Base-by-base conservation (phyloP, 1,284 basidiomycete species). In the Tilletia caries region DNA sequence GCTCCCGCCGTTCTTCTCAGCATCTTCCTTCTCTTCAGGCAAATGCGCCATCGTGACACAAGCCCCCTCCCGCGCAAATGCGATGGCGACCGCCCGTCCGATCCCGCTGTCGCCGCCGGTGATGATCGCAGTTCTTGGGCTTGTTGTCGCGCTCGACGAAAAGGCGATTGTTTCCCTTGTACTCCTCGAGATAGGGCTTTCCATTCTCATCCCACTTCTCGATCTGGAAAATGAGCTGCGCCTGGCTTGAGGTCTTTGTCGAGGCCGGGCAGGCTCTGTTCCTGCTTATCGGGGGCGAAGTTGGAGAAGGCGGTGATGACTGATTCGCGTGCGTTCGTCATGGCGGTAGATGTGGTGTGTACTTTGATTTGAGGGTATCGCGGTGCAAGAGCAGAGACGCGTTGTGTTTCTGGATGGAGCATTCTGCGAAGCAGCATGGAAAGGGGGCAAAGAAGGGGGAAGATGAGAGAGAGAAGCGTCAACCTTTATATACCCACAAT, bases 21-120 rank as follows among this genome's bases (percentile, higher is more conserved):
- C 77, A 81, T 91, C 89, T 70, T 86, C 83, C 73, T 88, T 84
- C 82, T 90, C 89, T 74, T 88, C 85, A 4, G 88, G 86, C 1
- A 90, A 85, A 80, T 89, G 87, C 20, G 86, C 86, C 71, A 90
- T 88, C 0, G 88, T 88, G 25, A 90, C 86, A 65, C 88, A 88
- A 13, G 87, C 86, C 1, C 89, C 89, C 78, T 90, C 89, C 15
- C 89, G 85, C 1, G 88, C 88, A 73, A 89, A 89, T 80, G 88
- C 85, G 70, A 88, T 85, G 8, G 88, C 88, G 0, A 87, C 87
- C 0, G 87, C 81, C 29, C 89, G 85, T 10, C 89, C 89, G 66
- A 90, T 89, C 20, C 89, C 87, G 37, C 86, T 87, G 76, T 88
- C 86, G 34, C 85, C 87, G 41, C 86, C 85, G 5, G 86, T 89